Evolutionary conservation across 1,139 yeast genomes (phyloP).

Genomic region (Trichomonascaceae sp.): DNA sequence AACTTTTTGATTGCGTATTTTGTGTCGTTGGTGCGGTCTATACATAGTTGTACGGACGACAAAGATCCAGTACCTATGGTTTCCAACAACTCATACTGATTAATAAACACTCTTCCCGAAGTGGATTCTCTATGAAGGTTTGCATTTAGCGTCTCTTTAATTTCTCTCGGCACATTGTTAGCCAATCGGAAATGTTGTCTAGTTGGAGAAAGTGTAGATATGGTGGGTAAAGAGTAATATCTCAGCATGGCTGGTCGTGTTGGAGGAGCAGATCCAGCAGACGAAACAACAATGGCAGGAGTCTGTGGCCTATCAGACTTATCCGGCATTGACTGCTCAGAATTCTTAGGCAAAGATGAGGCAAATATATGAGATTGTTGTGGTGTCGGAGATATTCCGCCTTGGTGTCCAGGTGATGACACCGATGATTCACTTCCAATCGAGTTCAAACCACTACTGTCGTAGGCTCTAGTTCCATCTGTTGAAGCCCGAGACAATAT

Average conservation of each 20-base stretch:
- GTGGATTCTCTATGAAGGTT: constrained; percentile 25
- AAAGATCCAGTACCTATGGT: constrained; percentile 84
- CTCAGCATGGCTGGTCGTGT: constrained; percentile 23
- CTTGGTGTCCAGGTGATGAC: neutral
- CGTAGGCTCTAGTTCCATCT: neutral
- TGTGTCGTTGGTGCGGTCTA: constrained; percentile 44
- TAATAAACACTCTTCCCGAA: constrained; percentile 30
- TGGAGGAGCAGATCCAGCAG: neutral
- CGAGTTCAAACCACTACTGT: neutral
- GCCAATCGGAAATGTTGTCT: constrained; percentile 35
- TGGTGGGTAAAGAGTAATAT: constrained; percentile 32
- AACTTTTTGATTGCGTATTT: constrained; percentile 69
- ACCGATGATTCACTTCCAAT: neutral
- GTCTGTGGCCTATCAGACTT: neutral
- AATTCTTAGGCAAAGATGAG: neutral
- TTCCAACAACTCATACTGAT: constrained; percentile 52
- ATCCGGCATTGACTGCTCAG: neutral
- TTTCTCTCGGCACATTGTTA: constrained; percentile 30
- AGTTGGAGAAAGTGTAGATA: constrained; percentile 30
- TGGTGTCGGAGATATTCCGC: neutral
- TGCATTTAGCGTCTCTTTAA: constrained; percentile 37
- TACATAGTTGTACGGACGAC: constrained; percentile 81
- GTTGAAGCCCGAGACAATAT: neutral
- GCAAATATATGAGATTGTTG: neutral
- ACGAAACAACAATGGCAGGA: neutral